Percentiles rank a stretch among this genome's conserved stretches.
phyloP scores from a whole-genome alignment of 768 basidiomycete genomes.

The Vararia minispora region DNA sequence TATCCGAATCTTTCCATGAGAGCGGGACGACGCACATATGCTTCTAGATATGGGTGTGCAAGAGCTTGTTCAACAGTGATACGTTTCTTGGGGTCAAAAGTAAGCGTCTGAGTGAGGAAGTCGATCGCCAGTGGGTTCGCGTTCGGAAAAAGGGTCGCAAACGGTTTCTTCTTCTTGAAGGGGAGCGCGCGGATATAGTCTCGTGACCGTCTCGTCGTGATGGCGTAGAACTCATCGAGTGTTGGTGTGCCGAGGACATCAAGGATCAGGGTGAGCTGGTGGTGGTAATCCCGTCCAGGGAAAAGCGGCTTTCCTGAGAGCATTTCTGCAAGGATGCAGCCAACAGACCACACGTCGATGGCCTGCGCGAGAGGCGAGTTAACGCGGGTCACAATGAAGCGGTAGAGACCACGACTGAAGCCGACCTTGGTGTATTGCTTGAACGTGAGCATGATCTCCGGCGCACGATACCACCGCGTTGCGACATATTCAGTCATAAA shows the following conservation, averaged over 20 bases:
- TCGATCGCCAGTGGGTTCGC: slow-evolving; percentile 72
- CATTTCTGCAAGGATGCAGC: slow-evolving; percentile 93
- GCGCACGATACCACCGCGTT: slow-evolving; percentile 97
- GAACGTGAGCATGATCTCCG: slow-evolving; percentile 99
- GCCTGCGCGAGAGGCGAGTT: slow-evolving; percentile 30
- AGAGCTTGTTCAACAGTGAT: slow-evolving; percentile 91
- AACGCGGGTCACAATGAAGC: slow-evolving; percentile 27
- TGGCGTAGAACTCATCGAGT: slow-evolving; percentile 95
- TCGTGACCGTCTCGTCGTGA: slow-evolving; percentile 82
- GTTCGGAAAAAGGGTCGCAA: slow-evolving; percentile 81
- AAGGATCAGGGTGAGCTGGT: slow-evolving; percentile 90
- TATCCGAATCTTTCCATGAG: too few species aligned
- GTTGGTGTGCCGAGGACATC: slow-evolving; percentile 96
- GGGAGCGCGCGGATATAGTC: slow-evolving; percentile 94
- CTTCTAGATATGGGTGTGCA: slow-evolving; percentile 90
- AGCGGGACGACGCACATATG: slow-evolving; percentile 51
- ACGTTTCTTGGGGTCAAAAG: slow-evolving; percentile 96
- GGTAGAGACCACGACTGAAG: slow-evolving; percentile 25
- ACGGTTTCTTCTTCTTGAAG: slow-evolving; percentile 80
- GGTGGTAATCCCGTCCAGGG: slow-evolving; percentile 94
- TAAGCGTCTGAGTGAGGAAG: slow-evolving; percentile 79
- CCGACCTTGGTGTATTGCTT: slow-evolving; percentile 90
- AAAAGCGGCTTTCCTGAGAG: slow-evolving; percentile 93
- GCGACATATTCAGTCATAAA: slow-evolving; percentile 99
- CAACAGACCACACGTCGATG: slow-evolving; percentile 85